Percentiles rank a stretch among this genome's conserved stretches.
Evolutionary conservation across 2,329 filamentous ascomycete species (phyloP).

Genomic region (Fonsecaea pugnacius): DNA sequence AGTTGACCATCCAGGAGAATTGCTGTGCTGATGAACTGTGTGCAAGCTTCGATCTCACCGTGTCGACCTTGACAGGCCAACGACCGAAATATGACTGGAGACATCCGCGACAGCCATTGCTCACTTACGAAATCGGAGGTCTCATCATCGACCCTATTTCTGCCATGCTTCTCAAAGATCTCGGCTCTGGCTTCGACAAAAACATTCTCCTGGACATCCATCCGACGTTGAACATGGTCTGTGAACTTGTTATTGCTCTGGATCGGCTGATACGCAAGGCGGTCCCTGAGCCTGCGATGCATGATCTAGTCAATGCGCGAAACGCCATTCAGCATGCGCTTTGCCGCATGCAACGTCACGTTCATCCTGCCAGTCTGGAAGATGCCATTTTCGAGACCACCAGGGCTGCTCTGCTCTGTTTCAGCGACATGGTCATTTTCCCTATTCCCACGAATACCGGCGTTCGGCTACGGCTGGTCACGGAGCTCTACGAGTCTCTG

Average conservation of each 20-base stretch:
- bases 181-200: neutral
- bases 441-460: neutral
- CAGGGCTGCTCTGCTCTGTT: neutral
- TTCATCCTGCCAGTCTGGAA: neutral
- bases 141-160: neutral
- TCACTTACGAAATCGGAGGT: neutral
- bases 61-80: neutral
- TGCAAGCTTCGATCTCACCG: neutral
- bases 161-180: neutral
- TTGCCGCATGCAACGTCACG: neutral
- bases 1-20: neutral
- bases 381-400: neutral
- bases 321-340: neutral
- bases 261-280: neutral
- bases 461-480: neutral
- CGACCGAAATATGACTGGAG: neutral
- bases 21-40: neutral
- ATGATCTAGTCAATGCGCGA: neutral
- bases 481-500: neutral
- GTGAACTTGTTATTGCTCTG: neutral
- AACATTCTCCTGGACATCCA: neutral
- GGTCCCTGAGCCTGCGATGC: neutral
- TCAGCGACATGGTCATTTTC: neutral
- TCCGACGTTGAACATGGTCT: neutral
- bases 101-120: neutral